phyloP scores from a whole-genome alignment of 2,329 filamentous ascomycete species.

The Fusarium cyanostomum region DNA sequence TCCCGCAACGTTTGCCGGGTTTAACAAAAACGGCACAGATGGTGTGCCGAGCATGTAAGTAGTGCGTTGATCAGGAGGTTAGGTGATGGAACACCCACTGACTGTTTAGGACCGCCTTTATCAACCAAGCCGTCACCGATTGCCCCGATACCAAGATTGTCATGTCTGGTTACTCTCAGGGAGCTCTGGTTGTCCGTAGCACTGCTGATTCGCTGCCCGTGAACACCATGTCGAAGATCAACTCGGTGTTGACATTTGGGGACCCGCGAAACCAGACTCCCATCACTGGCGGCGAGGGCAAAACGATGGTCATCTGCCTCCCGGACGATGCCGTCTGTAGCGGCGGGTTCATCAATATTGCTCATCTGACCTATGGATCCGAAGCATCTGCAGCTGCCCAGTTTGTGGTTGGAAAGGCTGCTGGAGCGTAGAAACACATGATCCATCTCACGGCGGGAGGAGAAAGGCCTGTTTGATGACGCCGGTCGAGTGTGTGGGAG shows the following conservation, averaged over 20 bases:
- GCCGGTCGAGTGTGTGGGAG: no score
- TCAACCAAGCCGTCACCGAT: not conserved
- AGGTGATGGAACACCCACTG: not conserved
- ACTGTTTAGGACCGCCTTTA: not conserved
- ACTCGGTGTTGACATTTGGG: conserved; percentile 2
- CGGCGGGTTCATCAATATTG: not conserved
- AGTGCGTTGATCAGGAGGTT: no score
- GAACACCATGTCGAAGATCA: not conserved
- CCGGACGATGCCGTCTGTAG: not conserved
- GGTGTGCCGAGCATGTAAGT: conserved; percentile 4
- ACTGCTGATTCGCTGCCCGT: not conserved
- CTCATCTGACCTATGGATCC: not conserved
- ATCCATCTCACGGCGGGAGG: no score
- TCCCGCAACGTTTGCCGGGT: conserved; percentile 1
- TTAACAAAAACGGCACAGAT: conserved; percentile 1
- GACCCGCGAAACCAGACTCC: not conserved
- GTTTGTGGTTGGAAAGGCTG: not conserved
- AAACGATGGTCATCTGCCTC: not conserved
- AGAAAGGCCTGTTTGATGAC: no score
- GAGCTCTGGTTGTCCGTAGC: conserved; percentile 7
- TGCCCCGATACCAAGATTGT: conserved; percentile 11
- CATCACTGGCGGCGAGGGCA: not conserved
- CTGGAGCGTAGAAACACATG: no score
- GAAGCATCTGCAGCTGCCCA: not conserved
- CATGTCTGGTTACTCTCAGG: conserved; percentile 12